Evolutionary conservation across 805 yeast species (phyloP), one percentile per base, ranked within the genome.

Genomic region (Candida insectalens): DNA sequence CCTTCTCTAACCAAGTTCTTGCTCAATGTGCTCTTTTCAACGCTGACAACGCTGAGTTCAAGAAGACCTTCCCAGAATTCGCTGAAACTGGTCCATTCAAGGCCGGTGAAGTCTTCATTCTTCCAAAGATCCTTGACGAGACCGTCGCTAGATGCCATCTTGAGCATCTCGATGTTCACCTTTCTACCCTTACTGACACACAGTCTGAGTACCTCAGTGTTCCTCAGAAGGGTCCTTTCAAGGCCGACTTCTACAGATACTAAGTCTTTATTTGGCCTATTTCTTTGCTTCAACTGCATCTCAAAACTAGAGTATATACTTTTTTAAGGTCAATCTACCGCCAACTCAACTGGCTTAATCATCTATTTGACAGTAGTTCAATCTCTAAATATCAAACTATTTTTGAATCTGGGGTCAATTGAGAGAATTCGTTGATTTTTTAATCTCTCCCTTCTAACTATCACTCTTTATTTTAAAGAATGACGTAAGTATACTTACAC

Each of bases 21-120:
- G 98, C 98, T 53, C 98, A 89, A 74, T 89, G 88, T 58, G 97
- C 96, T 55, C 71, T 88, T 62, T 89, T 72, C 94, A 89, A 87
- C 67, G 77, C 94, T 55, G 57, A 79, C 45, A 87, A 89, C 69
- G 67, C 62, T 41, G 76, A 59, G 44, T 89, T 92, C 84, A 81
- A 83, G 67, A 53, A 71, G 45, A 63, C 78, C 62, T 80, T 65
- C 67, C 80, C 84, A 45, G 97, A 89, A 74, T 89, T 92, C 65
- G 73, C 83, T 62, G 83, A 83, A 73, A 74, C 92, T 49, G 95
- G 94, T 60, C 81, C 88, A 55, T 92, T 87, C 69, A 75, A 71
- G 47, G 66, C 83, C 49, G 95, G 94, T 64, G 13, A 32, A 18
- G 98, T 89, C 49, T 96, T 89, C 70, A 79, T 83, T 57, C 74